A percentile compares a stretch with the other conserved stretches of the same genome.
Conservation (phyloP, 345 rosid species). For the Linum usitatissimum region DNA sequence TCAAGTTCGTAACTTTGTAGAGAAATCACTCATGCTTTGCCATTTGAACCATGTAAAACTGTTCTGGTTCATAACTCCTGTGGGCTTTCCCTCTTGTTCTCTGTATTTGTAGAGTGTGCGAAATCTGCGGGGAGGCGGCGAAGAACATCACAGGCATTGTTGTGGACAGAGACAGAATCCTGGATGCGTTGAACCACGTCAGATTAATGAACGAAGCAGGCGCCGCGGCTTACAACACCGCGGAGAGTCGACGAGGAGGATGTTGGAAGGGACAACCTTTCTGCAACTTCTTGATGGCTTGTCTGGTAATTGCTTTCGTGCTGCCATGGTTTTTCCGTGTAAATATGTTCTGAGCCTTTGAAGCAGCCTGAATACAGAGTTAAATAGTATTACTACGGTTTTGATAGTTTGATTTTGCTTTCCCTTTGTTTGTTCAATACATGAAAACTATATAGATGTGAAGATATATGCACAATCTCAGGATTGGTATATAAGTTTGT, state of each 20-base stretch:
- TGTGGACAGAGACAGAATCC: conserved; percentile 31
- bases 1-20: not conserved
- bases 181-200: conserved; percentile 40
- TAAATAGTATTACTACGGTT: too few relatives aligned
- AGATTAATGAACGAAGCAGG: conserved; percentile 11
- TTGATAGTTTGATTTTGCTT: too few relatives aligned
- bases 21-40: not conserved
- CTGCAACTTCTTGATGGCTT: conserved; percentile 64
- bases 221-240: conserved; percentile 5
- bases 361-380: not conserved
- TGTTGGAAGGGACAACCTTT: conserved; percentile 64
- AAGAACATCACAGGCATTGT: conserved; percentile 31
- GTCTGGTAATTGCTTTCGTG: conserved; percentile 57
- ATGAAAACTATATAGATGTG: too few relatives aligned
- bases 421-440: too few relatives aligned
- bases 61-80: too few relatives aligned
- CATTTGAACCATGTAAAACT: not conserved
- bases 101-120: conserved; percentile 48
- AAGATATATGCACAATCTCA: too few relatives aligned
- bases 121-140: conserved; percentile 54
- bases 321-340: conserved; percentile 64
- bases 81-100: not conserved
- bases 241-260: conserved; percentile 18
- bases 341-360: conserved; percentile 28
- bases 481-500: too few relatives aligned